Conservation (phyloP, 2,329 filamentous ascomycete genomes). For the Fusarium hostae region DNA sequence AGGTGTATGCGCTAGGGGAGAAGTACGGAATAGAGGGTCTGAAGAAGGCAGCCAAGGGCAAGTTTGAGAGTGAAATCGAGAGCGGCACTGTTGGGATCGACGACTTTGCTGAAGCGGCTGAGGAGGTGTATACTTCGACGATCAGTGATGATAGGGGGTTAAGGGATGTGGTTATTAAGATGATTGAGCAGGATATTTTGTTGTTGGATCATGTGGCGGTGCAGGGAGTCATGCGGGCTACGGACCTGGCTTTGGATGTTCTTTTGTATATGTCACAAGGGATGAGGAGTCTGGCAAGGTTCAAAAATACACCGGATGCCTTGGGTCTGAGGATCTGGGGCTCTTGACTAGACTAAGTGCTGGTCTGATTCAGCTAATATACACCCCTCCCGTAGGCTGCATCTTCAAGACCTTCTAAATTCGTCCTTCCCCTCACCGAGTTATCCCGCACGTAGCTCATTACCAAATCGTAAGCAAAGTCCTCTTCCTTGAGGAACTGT, state of each 20-base stretch:
- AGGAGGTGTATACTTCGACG: neutral
- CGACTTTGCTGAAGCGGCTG: neutral
- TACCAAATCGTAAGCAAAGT: neutral
- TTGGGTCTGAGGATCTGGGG: neutral
- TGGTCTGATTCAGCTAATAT: neutral
- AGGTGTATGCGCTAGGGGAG: rapidly evolving
- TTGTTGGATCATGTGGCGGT: neutral
- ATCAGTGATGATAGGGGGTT: neutral
- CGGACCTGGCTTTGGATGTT: neutral
- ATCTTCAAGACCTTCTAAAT: too few species aligned
- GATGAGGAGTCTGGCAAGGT: neutral
- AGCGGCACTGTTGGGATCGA: neutral
- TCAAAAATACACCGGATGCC: neutral
- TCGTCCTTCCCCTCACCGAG: neutral
- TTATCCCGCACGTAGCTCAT: neutral
- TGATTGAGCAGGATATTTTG: neutral
- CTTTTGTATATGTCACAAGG: neutral
- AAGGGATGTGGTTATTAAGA: neutral
- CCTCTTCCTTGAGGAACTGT: neutral
- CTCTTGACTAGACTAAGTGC: neutral
- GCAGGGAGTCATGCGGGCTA: neutral
- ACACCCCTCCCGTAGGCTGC: too few species aligned
- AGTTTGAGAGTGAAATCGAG: neutral
- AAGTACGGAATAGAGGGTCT: rapidly evolving
- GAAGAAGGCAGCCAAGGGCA: rapidly evolving